Percentiles rank a stretch among this genome's conserved stretches.
phyloP scores from a whole-genome alignment of 2,329 filamentous ascomycete species.

The Massarina eburnea region DNA sequence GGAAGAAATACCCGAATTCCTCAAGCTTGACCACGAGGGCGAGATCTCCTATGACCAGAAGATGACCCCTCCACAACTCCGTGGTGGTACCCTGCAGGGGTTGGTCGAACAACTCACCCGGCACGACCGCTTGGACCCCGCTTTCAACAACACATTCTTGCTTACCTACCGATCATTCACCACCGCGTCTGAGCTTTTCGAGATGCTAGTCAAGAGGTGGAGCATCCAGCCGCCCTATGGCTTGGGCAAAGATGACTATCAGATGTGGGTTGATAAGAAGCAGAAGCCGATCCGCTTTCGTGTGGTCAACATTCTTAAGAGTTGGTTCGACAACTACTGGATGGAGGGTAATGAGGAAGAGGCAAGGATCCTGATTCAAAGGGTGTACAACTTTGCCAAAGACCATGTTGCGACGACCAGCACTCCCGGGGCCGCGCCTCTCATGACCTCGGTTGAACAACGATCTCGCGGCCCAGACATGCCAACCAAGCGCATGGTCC shows the following conservation, averaged over 20 bases:
- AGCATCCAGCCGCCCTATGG: constrained; percentile 88
- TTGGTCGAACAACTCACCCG: constrained; percentile 93
- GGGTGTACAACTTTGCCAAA: constrained; percentile 87
- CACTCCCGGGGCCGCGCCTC: constrained; percentile 80
- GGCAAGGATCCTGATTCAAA: constrained; percentile 79
- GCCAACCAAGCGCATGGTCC: constrained; percentile 79
- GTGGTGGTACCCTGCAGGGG: constrained; percentile 84
- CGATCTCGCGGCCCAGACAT: constrained; percentile 85
- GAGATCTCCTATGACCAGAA: constrained; percentile 92
- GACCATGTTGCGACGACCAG: constrained; percentile 92
- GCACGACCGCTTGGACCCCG: constrained; percentile 92
- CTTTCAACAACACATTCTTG: constrained; percentile 96
- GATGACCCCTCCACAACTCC: constrained; percentile 71
- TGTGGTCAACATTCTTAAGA: constrained; percentile 96
- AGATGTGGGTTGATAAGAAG: constrained; percentile 88
- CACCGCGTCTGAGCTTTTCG: constrained; percentile 84
- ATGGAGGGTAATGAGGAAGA: constrained; percentile 91
- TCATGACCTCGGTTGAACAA: constrained; percentile 88
- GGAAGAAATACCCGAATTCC: constrained; percentile 80
- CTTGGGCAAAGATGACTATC: constrained; percentile 72
- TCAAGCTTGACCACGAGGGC: constrained; percentile 82
- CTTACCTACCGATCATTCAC: constrained; percentile 97
- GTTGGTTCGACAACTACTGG: constrained; percentile 98
- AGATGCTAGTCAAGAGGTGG: constrained; percentile 88
- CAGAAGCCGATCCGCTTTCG: constrained; percentile 95